phyloP scores from a whole-genome alignment of 306 rosid species.

The Canavalia ensiformis region DNA sequence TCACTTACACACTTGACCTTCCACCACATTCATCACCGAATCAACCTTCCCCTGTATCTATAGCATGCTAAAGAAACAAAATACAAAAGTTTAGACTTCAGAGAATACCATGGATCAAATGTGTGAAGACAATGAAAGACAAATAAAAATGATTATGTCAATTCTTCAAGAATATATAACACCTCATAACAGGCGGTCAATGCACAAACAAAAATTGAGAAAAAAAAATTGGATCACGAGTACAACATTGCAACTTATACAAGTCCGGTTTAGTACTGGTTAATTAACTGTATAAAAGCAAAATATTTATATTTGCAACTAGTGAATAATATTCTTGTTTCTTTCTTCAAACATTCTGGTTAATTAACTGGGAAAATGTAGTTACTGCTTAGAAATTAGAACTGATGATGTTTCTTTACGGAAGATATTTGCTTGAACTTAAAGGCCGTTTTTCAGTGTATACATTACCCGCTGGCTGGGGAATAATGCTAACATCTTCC shows the following conservation, averaged over 20 bases:
- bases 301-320: constrained; percentile 5
- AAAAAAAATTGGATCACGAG: too few relatives aligned
- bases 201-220: too few relatives aligned
- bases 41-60: constrained; percentile 96
- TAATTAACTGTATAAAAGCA: constrained; percentile 21
- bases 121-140: too few relatives aligned
- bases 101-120: too few relatives aligned
- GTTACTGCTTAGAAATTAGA: constrained; percentile 14
- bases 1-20: constrained; percentile 97
- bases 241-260: too few relatives aligned
- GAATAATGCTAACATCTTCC: constrained; percentile 97
- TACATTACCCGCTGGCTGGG: constrained; percentile 87
- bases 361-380: background rate
- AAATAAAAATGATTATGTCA: too few relatives aligned
- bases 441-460: constrained; percentile 29
- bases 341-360: background rate
- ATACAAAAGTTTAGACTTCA: background rate
- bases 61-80: constrained; percentile 40
- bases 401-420: background rate
- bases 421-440: constrained; percentile 25
- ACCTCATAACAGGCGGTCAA: too few relatives aligned
- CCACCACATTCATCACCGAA: constrained; percentile 93
- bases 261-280: background rate
- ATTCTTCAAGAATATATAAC: too few relatives aligned
- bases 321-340: constrained; percentile 12